Evolutionary conservation across 352 stramenopile species (phyloP).

Genomic region (Pythium rhizo-oryzae): DNA sequence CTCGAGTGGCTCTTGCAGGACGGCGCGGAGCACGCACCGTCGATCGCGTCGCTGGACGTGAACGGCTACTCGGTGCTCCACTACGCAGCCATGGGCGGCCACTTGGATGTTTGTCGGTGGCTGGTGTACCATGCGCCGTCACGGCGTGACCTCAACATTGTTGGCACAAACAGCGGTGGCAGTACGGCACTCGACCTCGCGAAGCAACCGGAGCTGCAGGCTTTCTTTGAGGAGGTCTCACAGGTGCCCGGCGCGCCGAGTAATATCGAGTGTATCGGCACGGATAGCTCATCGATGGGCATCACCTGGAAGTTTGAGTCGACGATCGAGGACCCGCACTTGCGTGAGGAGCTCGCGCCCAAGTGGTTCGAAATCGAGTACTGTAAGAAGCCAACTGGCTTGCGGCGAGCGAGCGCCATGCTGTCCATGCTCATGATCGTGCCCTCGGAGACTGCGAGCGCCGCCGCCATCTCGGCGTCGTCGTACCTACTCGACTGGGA

Average conservation of each 20-base stretch:
- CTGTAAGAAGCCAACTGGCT: conserved; percentile 53
- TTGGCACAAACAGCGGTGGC: conserved; percentile 43
- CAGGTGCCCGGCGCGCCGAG: conserved; percentile 38
- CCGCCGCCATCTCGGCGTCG: conserved; percentile 31
- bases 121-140: conserved; percentile 51
- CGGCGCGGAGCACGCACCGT: conserved; percentile 29
- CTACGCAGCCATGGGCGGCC: conserved; percentile 63
- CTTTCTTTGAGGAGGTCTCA: conserved; percentile 47
- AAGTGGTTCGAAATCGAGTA: conserved; percentile 62
- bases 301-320: conserved; percentile 59
- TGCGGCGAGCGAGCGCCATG: conserved; percentile 48
- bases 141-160: conserved; percentile 45
- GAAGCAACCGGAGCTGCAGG: conserved; percentile 36
- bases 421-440: conserved; percentile 60
- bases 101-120: conserved; percentile 62
- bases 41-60: conserved; percentile 42
- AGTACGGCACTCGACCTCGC: conserved; percentile 51
- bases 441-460: conserved; percentile 28
- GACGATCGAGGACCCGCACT: conserved; percentile 27
- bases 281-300: conserved; percentile 51
- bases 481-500: conserved; percentile 63
- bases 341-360: conserved; percentile 45
- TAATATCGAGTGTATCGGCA: conserved; percentile 48
- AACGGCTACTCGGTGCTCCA: conserved; percentile 70
- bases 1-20: conserved; percentile 51